Base-by-base conservation (phyloP, 2,329 filamentous ascomycete genomes). In the Pyricularia grisea region DNA sequence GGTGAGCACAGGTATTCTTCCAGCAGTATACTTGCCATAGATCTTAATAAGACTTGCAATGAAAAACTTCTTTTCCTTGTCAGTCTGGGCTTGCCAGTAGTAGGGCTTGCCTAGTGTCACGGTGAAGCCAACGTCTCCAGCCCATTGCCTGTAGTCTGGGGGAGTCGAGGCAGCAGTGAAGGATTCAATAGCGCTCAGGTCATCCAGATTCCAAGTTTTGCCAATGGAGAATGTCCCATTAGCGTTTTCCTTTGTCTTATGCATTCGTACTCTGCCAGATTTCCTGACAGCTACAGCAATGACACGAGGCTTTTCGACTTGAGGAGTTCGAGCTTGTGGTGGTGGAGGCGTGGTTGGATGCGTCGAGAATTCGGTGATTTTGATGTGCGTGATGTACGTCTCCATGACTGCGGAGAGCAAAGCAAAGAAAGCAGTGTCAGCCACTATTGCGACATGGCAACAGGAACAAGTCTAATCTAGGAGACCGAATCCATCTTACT, bases 11-110 rank as follows among this genome's bases (percentile, higher is more conserved):
- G 95, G 95, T 36, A 88, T 80, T 75, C 90, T 91, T 14, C 94
- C 94, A 31, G 92, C 92, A 0, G 95, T 98, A 77, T 98, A 99
- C 80, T 98, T 99, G 74, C 90, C 90, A 78, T 92, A 99, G 73
- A 99, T 97, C 79, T 98, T 99, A 76, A 98, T 88, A 73, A 98
- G 81, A 78, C 94, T 97, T 42, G 92, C 93, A 75, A 99, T 95
- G 79, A 99, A 99, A 81, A 98, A 98, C 77, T 97, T 94, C 83
- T 97, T 98, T 80, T 99, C 95, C 81, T 97, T 97, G 68, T 92
- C 87, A 0, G 92, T 95, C 72, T 93, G 90, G 42, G 95, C 93
- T 78, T 97, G 89, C 95, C 95, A 99, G 78, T 95, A 99, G 80
- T 99, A 99, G 0, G 93, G 92, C 78, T 99, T 99, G 30, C 91